phyloP scores from a whole-genome alignment of 805 yeast species.

The Ogataea populi-albae region DNA sequence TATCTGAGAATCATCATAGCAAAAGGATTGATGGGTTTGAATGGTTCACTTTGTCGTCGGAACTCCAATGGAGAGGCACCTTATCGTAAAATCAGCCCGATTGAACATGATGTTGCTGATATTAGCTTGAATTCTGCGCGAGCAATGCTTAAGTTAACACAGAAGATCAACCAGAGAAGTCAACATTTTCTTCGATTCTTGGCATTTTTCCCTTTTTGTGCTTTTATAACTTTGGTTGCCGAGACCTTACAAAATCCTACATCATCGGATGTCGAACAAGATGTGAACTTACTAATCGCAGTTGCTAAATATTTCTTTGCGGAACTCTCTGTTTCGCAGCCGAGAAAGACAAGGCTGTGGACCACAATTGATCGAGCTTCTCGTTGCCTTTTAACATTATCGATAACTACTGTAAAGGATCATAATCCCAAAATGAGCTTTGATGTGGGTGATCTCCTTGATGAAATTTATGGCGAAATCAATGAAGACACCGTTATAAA shows the following conservation, averaged over 20 bases:
- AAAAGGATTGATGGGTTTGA: constrained; percentile 20
- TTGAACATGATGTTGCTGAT: constrained; percentile 6
- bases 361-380: constrained; percentile 17
- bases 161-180: constrained; percentile 12
- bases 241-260: constrained; percentile 23
- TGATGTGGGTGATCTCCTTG: constrained; percentile 22
- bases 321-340: constrained; percentile 4
- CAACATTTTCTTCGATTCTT: constrained; percentile 20
- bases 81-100: constrained; percentile 2
- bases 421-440: constrained; percentile 12
- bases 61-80: constrained; percentile 4
- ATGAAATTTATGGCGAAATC: constrained; percentile 11
- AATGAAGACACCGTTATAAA: neutral
- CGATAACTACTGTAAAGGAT: constrained; percentile 17
- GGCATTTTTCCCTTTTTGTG: constrained; percentile 31
- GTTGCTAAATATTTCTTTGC: constrained; percentile 18
- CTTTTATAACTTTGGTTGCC: constrained; percentile 30
- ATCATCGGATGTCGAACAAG: constrained; percentile 14
- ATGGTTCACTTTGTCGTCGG: too few relatives aligned
- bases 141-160: constrained; percentile 20
- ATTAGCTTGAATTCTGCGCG: constrained; percentile 28
- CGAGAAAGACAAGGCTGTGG: constrained; percentile 11
- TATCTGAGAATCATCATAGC: constrained; percentile 27
- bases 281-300: constrained; percentile 25
- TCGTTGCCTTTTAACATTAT: constrained; percentile 24